These are phyloP conservation scores for Mortierella sp. DNA, from an alignment of 371 early-diverging fungal species.

Conservation along the genomic window DNA sequence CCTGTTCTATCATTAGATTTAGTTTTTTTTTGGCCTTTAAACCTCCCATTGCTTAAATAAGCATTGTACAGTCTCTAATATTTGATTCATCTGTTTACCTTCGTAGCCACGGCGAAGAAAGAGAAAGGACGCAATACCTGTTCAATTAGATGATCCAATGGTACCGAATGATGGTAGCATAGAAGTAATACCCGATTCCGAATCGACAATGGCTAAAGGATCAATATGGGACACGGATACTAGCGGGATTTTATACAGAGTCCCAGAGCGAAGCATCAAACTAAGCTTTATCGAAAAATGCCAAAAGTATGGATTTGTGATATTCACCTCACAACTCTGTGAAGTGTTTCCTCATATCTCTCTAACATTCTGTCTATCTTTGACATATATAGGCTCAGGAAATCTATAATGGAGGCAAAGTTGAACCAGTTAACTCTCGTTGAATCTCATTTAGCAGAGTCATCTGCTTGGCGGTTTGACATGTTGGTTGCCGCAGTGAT, in stretches of 20 bases:
- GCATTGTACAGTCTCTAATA: no score
- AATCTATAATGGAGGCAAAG: constrained; percentile 17
- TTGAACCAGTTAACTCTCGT: not conserved
- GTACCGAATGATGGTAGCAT: constrained; percentile 56
- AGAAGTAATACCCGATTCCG: constrained; percentile 49
- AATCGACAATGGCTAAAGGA: not conserved
- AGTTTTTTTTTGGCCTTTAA: no score
- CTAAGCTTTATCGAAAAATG: constrained; percentile 60
- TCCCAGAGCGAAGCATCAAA: constrained; percentile 62
- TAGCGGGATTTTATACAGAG: constrained; percentile 57
- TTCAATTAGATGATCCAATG: constrained; percentile 25
- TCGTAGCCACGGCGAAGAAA: constrained; percentile 51
- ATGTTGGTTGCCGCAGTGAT: constrained; percentile 36
- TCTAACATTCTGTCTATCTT: not conserved
- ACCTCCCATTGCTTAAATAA: no score
- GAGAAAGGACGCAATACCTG: constrained; percentile 24
- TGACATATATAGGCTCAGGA: constrained; percentile 10
- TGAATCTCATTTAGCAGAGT: not conserved
- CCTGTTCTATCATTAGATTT: no score
- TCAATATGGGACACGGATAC: constrained; percentile 32
- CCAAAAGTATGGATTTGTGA: constrained; percentile 15
- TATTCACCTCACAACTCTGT: not conserved
- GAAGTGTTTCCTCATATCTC: not conserved
- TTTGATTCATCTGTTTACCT: not conserved
- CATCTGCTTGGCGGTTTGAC: constrained; percentile 23